A percentile compares a stretch with the other conserved stretches of the same genome.
phyloP scores from a whole-genome alignment of 345 rosid species.

The Nasturtium officinale region DNA sequence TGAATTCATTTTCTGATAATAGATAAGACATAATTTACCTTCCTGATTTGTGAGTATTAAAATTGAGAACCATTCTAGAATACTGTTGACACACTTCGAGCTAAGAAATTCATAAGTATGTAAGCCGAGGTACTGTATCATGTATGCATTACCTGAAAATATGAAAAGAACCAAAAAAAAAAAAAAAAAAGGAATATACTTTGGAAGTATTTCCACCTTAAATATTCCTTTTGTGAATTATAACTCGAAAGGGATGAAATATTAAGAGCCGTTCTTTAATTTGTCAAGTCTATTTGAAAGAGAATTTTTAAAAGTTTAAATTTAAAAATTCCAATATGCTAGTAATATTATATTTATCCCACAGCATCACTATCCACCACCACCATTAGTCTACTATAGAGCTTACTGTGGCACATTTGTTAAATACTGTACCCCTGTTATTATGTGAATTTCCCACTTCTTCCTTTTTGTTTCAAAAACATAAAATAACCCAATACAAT shows the following conservation, averaged over 20 bases:
- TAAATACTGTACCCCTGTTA: background rate
- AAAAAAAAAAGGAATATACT: background rate
- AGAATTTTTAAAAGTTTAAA: background rate
- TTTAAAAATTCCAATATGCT: constrained; percentile 21
- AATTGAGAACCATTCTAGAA: background rate
- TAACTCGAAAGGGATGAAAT: background rate
- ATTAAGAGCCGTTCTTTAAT: background rate
- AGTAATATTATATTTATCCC: background rate
- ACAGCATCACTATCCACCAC: constrained; percentile 24
- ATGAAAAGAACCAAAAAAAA: no score
- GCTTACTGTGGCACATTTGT: background rate
- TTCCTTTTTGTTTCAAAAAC: background rate
- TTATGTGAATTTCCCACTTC: background rate
- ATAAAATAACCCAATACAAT: background rate
- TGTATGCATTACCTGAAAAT: no score
- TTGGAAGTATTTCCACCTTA: background rate
- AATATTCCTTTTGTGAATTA: background rate
- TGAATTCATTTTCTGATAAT: constrained; percentile 20
- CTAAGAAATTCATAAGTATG: background rate
- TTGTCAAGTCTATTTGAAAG: constrained; percentile 1
- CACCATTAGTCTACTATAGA: constrained; percentile 1
- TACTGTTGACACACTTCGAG: background rate
- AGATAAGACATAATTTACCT: background rate
- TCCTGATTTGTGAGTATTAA: constrained; percentile 7
- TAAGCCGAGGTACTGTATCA: no score